phyloP scores from a whole-genome alignment of 108 stramenopile species.

The Discostella pseudostelligera region DNA sequence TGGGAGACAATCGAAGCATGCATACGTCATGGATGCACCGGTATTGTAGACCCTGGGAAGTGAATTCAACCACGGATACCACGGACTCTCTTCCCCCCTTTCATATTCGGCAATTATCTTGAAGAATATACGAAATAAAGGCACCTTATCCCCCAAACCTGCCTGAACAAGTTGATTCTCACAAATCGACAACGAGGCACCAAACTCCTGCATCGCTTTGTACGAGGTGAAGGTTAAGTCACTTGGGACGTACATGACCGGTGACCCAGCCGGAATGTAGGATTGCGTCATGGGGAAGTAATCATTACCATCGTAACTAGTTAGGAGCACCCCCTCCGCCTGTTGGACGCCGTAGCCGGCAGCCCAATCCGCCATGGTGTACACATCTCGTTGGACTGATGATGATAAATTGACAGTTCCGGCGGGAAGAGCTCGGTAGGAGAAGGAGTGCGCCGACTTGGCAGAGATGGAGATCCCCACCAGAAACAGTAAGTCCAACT shows the following conservation, averaged over 20 bases:
- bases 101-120: slow-evolving; percentile 43
- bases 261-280: slow-evolving; percentile 45
- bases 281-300: slow-evolving; percentile 41
- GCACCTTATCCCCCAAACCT: slow-evolving; percentile 38
- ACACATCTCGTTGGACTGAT: slow-evolving; percentile 44
- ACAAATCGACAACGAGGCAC: slow-evolving; percentile 11
- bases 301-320: slow-evolving; percentile 47
- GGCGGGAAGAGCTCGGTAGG: slow-evolving; percentile 35
- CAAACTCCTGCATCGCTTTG: slow-evolving; percentile 40
- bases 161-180: slow-evolving; percentile 35
- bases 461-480: not conserved
- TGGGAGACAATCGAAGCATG: slow-evolving; percentile 47
- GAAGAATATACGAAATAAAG: slow-evolving; percentile 42
- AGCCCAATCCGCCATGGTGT: slow-evolving; percentile 50
- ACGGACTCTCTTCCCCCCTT: slow-evolving; percentile 37
- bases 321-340: slow-evolving; percentile 40
- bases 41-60: slow-evolving; percentile 50
- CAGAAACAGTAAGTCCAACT: slow-evolving; percentile 16
- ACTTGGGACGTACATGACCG: slow-evolving; percentile 42
- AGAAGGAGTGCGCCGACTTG: slow-evolving; percentile 23
- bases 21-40: slow-evolving; percentile 47
- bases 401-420: slow-evolving; percentile 39
- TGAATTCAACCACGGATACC: slow-evolving; percentile 42
- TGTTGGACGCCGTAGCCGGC: slow-evolving; percentile 41
- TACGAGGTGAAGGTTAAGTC: slow-evolving; percentile 35